Conservation (phyloP, 495 filamentous ascomycete genomes). For the Acidiella bohemica region DNA sequence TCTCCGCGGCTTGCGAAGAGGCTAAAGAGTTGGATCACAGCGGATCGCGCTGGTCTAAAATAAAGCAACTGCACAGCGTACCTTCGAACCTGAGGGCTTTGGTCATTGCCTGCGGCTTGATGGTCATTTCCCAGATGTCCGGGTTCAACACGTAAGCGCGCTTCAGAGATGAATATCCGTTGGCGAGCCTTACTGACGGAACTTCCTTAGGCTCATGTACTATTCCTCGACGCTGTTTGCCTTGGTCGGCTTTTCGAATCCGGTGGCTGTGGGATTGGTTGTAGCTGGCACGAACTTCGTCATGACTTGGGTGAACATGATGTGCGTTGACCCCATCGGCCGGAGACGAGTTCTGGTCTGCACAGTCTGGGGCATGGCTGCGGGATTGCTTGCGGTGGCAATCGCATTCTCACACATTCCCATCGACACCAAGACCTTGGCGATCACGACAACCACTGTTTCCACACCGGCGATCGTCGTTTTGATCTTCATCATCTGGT, state of each 20-base stretch:
- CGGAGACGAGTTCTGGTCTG: slow-evolving; percentile 35
- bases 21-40: slow-evolving; percentile 31
- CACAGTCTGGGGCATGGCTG: slow-evolving; percentile 34
- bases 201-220: slow-evolving; percentile 39
- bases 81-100: slow-evolving; percentile 36
- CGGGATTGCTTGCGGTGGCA: slow-evolving; percentile 32
- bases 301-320: slow-evolving; percentile 39
- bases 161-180: too few species aligned
- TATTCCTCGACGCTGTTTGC: slow-evolving; percentile 40
- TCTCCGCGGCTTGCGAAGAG: slow-evolving; percentile 30
- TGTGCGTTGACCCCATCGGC: slow-evolving; percentile 34
- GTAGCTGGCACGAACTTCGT: slow-evolving; percentile 41
- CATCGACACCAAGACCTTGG: slow-evolving; percentile 28
- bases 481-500: slow-evolving; percentile 36
- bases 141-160: too few species aligned
- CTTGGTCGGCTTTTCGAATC: slow-evolving; percentile 39
- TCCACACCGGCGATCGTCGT: slow-evolving; percentile 32
- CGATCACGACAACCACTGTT: slow-evolving; percentile 20
- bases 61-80: slow-evolving; percentile 35
- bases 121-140: slow-evolving; percentile 38
- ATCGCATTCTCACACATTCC: slow-evolving; percentile 40
- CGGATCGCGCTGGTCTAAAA: slow-evolving; percentile 27
- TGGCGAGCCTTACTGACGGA: slow-evolving; percentile 37
- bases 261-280: slow-evolving; percentile 37
- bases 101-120: slow-evolving; percentile 37